Conservation (phyloP, 2,329 filamentous ascomycete genomes). For the Colletotrichum orbiculare region DNA sequence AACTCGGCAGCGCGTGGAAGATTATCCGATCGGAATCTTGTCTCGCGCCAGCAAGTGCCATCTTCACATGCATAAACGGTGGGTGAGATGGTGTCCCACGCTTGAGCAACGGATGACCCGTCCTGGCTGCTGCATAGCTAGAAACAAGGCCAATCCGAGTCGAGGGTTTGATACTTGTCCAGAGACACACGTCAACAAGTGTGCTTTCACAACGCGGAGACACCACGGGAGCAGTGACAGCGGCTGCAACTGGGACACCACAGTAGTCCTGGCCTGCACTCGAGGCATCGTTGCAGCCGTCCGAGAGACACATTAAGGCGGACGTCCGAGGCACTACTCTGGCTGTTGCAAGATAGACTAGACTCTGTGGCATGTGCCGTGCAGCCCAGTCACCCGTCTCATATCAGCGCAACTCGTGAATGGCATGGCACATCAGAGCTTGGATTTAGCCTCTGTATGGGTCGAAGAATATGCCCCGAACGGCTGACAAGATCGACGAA, state of each 20-base stretch:
- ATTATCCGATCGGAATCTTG: slow-evolving; percentile 25
- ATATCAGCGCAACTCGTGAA: not conserved
- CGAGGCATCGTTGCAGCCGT: slow-evolving; percentile 1
- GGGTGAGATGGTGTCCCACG: not conserved
- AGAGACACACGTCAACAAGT: slow-evolving; percentile 20
- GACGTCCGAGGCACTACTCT: not conserved
- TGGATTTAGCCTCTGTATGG: not conserved
- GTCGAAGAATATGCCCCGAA: slow-evolving; percentile 9
- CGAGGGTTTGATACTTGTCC: not conserved
- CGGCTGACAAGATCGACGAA: slow-evolving; percentile 4
- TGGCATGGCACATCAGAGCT: too few relatives aligned
- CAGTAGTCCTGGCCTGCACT: slow-evolving; percentile 1
- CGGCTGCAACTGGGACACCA: slow-evolving; percentile 17
- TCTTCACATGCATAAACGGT: slow-evolving; percentile 30
- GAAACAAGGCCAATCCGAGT: slow-evolving; percentile 24
- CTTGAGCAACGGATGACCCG: slow-evolving; percentile 18
- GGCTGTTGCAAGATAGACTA: not conserved
- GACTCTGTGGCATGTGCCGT: not conserved
- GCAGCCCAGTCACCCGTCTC: not conserved
- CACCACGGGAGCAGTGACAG: slow-evolving; percentile 17
- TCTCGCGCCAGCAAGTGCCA: slow-evolving; percentile 25
- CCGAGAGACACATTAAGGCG: not conserved
- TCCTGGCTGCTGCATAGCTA: slow-evolving; percentile 14
- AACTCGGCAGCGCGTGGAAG: slow-evolving; percentile 6
- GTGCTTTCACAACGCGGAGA: slow-evolving; percentile 1